Evolutionary conservation across 1,284 basidiomycete species (phyloP).

Genomic region (Cerioporus squamosus): DNA sequence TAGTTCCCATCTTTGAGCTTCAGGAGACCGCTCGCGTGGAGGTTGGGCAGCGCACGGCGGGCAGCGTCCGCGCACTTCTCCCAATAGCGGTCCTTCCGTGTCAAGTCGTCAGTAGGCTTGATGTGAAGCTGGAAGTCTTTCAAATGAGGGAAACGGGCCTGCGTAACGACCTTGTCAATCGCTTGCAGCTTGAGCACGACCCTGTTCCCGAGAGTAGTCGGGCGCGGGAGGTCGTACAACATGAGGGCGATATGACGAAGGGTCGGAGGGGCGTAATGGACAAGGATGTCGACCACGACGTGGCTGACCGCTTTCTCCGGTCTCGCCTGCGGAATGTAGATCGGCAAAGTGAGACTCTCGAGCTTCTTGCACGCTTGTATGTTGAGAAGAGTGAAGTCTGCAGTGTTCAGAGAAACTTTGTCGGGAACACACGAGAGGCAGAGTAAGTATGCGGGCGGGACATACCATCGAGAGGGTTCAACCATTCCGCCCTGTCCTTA

Average conservation of each 20-base stretch:
- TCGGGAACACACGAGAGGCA: no score
- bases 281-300: neutral
- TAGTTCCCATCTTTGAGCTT: no score
- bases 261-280: neutral
- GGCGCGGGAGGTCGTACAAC: neutral
- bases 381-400: no score
- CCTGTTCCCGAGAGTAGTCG: neutral
- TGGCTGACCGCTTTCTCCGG: neutral
- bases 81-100: neutral
- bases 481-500: no score
- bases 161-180: neutral
- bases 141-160: neutral
- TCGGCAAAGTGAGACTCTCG: no score
- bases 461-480: no score
- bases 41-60: neutral
- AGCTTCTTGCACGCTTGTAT: no score
- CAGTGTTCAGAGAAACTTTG: no score
- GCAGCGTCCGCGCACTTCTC: neutral
- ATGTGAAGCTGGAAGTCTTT: neutral
- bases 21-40: neutral
- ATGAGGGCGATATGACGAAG: neutral
- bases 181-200: neutral
- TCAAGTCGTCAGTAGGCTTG: neutral
- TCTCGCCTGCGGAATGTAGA: no score
- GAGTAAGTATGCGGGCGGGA: no score